Conservation (phyloP, 306 rosid species). For the Delonix regia region DNA sequence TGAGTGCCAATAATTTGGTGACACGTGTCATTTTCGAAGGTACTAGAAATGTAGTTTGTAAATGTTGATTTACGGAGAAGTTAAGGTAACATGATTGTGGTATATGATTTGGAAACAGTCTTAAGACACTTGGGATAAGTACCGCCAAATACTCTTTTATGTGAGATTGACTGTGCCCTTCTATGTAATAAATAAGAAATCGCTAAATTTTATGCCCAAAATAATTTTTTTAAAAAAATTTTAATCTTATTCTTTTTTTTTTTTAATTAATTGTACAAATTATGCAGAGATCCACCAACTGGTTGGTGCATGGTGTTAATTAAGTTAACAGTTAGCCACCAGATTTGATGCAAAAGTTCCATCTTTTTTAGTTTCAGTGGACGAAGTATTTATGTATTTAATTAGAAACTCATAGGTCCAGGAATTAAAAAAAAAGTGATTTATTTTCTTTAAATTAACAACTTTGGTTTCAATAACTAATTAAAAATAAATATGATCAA, state of each 20-base stretch:
- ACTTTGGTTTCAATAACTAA: too few relatives aligned
- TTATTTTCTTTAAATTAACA: too few relatives aligned
- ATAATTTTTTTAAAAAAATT: too few relatives aligned
- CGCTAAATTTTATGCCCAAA: not conserved
- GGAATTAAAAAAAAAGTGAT: too few relatives aligned
- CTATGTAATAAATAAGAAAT: not conserved
- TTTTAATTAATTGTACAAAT: not conserved
- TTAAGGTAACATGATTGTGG: conserved; percentile 49
- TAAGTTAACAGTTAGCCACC: too few relatives aligned
- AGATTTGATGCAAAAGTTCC: conserved; percentile 29
- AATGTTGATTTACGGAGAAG: conserved; percentile 51
- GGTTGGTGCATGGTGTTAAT: too few relatives aligned
- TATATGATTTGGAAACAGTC: conserved; percentile 49
- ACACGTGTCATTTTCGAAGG: conserved; percentile 36
- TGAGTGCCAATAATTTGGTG: conserved; percentile 16
- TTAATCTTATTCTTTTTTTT: too few relatives aligned
- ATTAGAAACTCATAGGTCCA: not conserved
- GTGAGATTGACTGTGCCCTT: too few relatives aligned
- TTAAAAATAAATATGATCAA: too few relatives aligned
- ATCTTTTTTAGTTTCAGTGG: not conserved
- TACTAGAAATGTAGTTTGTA: not conserved
- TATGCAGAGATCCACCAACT: not conserved
- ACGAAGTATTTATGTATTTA: not conserved
- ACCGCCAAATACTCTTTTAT: too few relatives aligned
- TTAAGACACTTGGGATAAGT: conserved; percentile 45